Evolutionary conservation across 2,329 filamentous ascomycete genomes (phyloP).

Genomic region (Cladosporium sp.): DNA sequence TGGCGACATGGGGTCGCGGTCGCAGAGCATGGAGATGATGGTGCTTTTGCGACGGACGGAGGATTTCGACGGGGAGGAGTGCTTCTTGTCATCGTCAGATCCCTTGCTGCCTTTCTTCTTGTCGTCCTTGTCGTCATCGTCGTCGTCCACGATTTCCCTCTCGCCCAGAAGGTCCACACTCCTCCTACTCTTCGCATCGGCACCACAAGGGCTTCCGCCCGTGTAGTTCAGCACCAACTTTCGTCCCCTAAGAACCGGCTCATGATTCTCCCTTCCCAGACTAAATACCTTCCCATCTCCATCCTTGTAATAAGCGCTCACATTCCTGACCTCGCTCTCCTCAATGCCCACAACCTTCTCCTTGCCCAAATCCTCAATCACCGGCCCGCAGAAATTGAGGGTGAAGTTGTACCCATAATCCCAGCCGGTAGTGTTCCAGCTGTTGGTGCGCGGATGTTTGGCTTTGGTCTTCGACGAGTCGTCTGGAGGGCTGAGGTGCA

Average conservation of each 20-base stretch:
- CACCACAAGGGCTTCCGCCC: constrained; percentile 45
- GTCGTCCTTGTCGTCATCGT: constrained; percentile 24
- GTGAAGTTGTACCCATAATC: constrained; percentile 81
- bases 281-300: constrained; percentile 62
- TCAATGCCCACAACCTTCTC: constrained; percentile 54
- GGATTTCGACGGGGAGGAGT: constrained; percentile 35
- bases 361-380: constrained; percentile 54
- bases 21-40: constrained; percentile 89
- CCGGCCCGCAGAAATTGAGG: constrained; percentile 72
- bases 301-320: constrained; percentile 72
- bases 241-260: constrained; percentile 58
- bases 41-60: constrained; percentile 72
- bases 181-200: constrained; percentile 28
- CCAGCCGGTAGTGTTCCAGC: constrained; percentile 64
- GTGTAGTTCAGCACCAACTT: constrained; percentile 55
- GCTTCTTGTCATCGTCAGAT: constrained; percentile 30
- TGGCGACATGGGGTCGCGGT: constrained; percentile 68
- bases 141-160: constrained; percentile 39
- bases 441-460: constrained; percentile 56
- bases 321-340: constrained; percentile 61
- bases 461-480: constrained; percentile 29
- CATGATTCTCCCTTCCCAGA: constrained; percentile 60
- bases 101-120: constrained; percentile 30
- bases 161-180: constrained; percentile 22
- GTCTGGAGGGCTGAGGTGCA: constrained; percentile 50